Base-by-base conservation (phyloP, 169 alveolate species). In the Plasmodium ovale region DNA sequence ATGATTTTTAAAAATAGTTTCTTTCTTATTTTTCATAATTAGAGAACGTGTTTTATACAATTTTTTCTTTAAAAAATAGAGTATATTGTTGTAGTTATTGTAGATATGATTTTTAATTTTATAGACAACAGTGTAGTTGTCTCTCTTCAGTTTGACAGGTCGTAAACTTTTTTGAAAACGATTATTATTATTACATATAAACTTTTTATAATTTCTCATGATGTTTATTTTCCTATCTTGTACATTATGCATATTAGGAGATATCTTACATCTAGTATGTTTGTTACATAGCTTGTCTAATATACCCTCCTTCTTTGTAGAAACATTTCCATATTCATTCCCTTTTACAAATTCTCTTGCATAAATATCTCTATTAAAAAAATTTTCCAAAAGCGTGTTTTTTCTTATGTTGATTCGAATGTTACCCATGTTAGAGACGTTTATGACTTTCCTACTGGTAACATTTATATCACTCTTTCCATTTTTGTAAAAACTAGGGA, bases 21-120 rank as follows among this genome's bases (percentile, higher is more conserved):
- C 21, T 67, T 67, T 23, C 42, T 67, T 33, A 29, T 53, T 53
- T 49, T 51, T 65, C 16, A 47, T 58, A 65, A 74, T 29, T 42
- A 65, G 21, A 19, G 10, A 35, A 44, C 42, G 37, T 25, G 59
- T 67, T 35, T 12, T 74, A 21, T 51, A 42, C 1, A 74, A 19
- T 25, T 39, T 64, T 44, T 51, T 74, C 53, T 65, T 74, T 37
- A 74, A 14, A 47, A 74, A 74, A 3, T 42, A 3, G 23, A 74
- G 31, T 7, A 59, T 1, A 19, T 44, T 51, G n/a, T 65, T 65
- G 25, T 51, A 74, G 23, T 74, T 74, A 2, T 42, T 49, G 51
- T 16, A 44, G 3, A 74, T 47, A 10, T 74, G n/a, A 33, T 49
- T 44, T 51, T 25, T 74, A 5, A 74, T 19, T 49, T 39, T 74